Evolutionary conservation across 2,329 filamentous ascomycete species (phyloP), one percentile per base, ranked within the genome.

Genomic region (Teratosphaeria epicoccoides): DNA sequence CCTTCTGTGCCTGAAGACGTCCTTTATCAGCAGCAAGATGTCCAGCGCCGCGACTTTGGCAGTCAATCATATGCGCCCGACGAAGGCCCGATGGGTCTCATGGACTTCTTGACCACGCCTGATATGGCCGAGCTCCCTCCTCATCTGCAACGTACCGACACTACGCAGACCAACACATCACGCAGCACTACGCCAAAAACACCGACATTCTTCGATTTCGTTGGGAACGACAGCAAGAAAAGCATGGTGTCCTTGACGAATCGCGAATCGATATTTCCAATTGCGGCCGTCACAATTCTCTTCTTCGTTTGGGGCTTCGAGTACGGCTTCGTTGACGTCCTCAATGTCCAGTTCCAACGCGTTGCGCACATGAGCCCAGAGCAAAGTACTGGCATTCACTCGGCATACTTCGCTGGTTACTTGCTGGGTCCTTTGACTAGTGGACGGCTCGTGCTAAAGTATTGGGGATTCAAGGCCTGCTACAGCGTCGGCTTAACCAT

Each of bases 291-390:
- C 22, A 87, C 86, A 1, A 78, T 90, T 6, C 73, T 95, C 0
- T 95, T 95, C 70, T 82, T 95, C 57, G 73, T 95, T 2, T 95
- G 88, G 89, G 90, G 90, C 0, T 85, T 95, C 52, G 89, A 88
- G 0, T 95, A 95, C 60, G 90, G 90, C 0, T 76, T 95, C 1
- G 74, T 95, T 5, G 88, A 93, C 61, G 85, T 84, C 0, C 77
- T 96, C 24, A 95, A 95, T 65, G 77, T 76, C 20, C 81, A 81
- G 23, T 83, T 88, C 49, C 80, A 84, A 29, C 63, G 69, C 11
- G 77, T 88, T 5, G 77, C 83, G 12, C 62, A 77, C 22, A 83
- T 85, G 75, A 78, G 74, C 1, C 67, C 74, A 0, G 76, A 79
- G 6, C 76, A 88, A 65, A 83, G 78, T 0, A 71, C 88, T 2